phyloP scores from a whole-genome alignment of 1,284 basidiomycete genomes.

The Trichosporon sp. region DNA sequence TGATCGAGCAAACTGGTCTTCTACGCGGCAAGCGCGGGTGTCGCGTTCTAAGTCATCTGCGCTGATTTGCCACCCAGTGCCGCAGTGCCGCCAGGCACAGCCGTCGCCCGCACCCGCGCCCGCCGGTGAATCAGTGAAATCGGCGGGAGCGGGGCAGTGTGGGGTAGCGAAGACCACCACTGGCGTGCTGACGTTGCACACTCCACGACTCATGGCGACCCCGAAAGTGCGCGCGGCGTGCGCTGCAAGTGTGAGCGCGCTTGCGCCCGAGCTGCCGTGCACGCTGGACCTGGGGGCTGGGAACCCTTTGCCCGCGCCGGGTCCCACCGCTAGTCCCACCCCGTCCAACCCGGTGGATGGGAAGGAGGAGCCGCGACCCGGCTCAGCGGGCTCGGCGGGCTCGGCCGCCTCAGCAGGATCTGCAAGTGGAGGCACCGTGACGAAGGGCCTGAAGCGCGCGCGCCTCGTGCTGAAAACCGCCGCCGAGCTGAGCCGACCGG shows the following conservation, averaged over 20 bases:
- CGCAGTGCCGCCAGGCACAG: neutral
- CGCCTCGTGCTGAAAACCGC: conserved; percentile 17
- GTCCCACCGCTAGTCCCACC: neutral
- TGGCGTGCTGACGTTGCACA: neutral
- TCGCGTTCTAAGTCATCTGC: no score
- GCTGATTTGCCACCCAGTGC: neutral
- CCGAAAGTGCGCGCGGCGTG: conserved; percentile 5
- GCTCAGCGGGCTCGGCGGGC: neutral
- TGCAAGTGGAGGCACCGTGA: neutral
- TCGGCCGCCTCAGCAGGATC: neutral
- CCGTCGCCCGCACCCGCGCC: no score
- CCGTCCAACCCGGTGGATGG: neutral
- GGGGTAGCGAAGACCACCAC: neutral
- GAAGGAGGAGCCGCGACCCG: neutral
- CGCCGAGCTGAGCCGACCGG: conserved; percentile 9
- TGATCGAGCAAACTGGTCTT: neutral
- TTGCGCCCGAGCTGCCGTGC: conserved; percentile 24
- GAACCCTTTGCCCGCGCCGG: neutral
- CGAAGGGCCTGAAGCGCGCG: neutral
- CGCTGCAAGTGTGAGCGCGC: neutral
- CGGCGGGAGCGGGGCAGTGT: neutral
- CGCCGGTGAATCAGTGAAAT: no score
- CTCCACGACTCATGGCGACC: conserved; percentile 1
- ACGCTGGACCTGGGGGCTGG: neutral
- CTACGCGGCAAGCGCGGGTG: no score